A percentile compares a stretch with the other conserved stretches of the same genome.
These are phyloP conservation scores for Penicillium ochrochloron DNA, from an alignment of 495 filamentous ascomycete genomes.

Conservation along the genomic window DNA sequence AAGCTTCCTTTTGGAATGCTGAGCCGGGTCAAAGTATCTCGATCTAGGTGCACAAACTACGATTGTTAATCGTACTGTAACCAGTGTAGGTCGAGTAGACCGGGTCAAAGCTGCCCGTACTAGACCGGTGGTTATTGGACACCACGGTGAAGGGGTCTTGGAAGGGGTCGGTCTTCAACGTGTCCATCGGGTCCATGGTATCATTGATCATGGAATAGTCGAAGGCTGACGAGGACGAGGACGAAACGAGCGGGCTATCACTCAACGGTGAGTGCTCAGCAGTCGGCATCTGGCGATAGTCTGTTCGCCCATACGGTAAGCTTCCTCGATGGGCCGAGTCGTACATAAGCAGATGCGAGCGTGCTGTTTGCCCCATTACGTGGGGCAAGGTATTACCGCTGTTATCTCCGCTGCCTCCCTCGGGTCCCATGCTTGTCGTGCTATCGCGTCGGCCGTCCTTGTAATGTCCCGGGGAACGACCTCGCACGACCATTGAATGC, in stretches of 20 bases:
- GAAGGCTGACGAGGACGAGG: constrained; percentile 48
- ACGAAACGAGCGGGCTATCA: constrained; percentile 49
- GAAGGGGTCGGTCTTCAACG: constrained; percentile 44
- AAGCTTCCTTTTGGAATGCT: neutral
- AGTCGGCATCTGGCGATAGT: constrained; percentile 43
- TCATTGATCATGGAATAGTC: constrained; percentile 47
- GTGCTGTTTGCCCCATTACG: constrained; percentile 39
- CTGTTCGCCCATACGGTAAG: constrained; percentile 40
- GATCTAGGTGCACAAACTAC: constrained; percentile 43
- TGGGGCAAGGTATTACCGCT: constrained; percentile 38
- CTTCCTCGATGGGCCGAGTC: constrained; percentile 41
- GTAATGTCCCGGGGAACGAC: constrained; percentile 92
- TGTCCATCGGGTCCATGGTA: constrained; percentile 50
- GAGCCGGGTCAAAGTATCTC: neutral
- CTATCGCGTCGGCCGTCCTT: constrained; percentile 78
- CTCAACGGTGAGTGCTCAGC: constrained; percentile 46
- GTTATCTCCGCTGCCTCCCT: constrained; percentile 54
- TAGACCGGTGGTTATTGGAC: constrained; percentile 29
- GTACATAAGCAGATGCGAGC: constrained; percentile 44
- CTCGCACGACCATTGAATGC: constrained; percentile 89
- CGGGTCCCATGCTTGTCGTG: constrained; percentile 71
- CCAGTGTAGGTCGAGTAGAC: constrained; percentile 43
- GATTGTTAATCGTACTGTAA: constrained; percentile 38
- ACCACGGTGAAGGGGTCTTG: constrained; percentile 40
- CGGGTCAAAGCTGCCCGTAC: constrained; percentile 40